These are phyloP conservation scores for Penicillium turbatum DNA, from an alignment of 495 filamentous ascomycete species.

Conservation along the genomic window DNA sequence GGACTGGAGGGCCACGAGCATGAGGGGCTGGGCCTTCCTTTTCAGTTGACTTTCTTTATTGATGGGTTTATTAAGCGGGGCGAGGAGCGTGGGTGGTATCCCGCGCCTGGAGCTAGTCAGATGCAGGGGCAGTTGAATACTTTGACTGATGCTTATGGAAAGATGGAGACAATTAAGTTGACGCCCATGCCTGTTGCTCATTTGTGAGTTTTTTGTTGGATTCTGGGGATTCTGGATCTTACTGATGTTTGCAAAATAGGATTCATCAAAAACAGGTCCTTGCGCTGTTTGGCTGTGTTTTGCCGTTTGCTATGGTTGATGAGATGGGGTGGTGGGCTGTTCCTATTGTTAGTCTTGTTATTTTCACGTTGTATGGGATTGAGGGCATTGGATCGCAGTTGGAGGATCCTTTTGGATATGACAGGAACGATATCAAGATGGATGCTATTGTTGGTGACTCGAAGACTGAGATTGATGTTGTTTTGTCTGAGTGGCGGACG, in stretches of 20 bases:
- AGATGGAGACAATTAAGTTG: conserved; percentile 69
- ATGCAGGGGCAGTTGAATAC: conserved; percentile 61
- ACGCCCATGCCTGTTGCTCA: conserved; percentile 74
- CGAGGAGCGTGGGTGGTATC: conserved; percentile 55
- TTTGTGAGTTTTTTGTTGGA: conserved; percentile 40
- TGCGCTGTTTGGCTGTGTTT: conserved; percentile 63
- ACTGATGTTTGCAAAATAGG: conserved; percentile 21
- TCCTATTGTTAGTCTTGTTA: conserved; percentile 60
- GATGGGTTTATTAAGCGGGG: conserved; percentile 65
- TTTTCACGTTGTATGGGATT: conserved; percentile 71
- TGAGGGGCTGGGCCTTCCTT: conserved; percentile 59
- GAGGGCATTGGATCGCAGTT: conserved; percentile 70
- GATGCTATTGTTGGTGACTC: conserved; percentile 68
- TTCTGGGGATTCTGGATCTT: not conserved
- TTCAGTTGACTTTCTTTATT: conserved; percentile 64
- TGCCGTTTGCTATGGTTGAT: conserved; percentile 70
- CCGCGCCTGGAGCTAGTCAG: conserved; percentile 56
- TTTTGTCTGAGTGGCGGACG: conserved; percentile 60
- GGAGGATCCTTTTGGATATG: conserved; percentile 73
- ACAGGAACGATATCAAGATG: conserved; percentile 76
- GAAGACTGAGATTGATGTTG: conserved; percentile 57
- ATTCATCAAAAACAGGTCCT: conserved; percentile 77
- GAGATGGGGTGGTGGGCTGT: conserved; percentile 73
- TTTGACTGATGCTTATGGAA: conserved; percentile 61
- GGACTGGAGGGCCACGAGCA: conserved; percentile 59